A percentile compares a stretch with the other conserved stretches of the same genome.
Evolutionary conservation across 352 stramenopile species (phyloP).

Genomic region (Plasmopara viticola): DNA sequence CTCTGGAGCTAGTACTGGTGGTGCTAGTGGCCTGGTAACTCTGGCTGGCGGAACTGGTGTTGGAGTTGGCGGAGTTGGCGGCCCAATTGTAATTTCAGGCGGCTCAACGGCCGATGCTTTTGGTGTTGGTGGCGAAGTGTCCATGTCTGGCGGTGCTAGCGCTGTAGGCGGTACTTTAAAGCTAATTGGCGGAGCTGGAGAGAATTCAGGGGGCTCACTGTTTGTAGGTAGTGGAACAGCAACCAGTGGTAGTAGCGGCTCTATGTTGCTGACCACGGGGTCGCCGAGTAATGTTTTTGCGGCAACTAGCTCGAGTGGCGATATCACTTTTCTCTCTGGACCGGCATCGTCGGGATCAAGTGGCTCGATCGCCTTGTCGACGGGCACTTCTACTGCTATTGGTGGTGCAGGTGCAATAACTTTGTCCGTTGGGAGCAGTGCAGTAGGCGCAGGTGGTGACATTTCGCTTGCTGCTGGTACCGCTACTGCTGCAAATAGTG

Average conservation of each 20-base stretch:
- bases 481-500: too few relatives aligned
- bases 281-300: too few relatives aligned
- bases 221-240: constrained; percentile 1
- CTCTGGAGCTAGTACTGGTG: constrained; percentile 26
- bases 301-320: too few relatives aligned
- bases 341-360: constrained; percentile 9
- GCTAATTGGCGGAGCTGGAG: constrained; percentile 14
- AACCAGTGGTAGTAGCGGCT: too few relatives aligned
- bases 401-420: constrained; percentile 39
- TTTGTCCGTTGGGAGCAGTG: constrained; percentile 37
- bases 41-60: constrained; percentile 32
- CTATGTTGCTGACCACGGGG: too few relatives aligned
- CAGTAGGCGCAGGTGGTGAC: background rate
- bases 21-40: constrained; percentile 29
- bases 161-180: constrained; percentile 9
- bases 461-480: too few relatives aligned
- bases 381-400: constrained; percentile 15
- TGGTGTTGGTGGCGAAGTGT: constrained; percentile 13
- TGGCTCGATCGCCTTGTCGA: constrained; percentile 17
- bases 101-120: constrained; percentile 10
- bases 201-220: constrained; percentile 21
- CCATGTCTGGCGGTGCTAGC: constrained; percentile 8
- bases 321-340: too few relatives aligned
- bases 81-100: constrained; percentile 23
- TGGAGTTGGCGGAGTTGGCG: constrained; percentile 20